phyloP scores from a whole-genome alignment of 306 rosid species.

The Cucumis melo region DNA sequence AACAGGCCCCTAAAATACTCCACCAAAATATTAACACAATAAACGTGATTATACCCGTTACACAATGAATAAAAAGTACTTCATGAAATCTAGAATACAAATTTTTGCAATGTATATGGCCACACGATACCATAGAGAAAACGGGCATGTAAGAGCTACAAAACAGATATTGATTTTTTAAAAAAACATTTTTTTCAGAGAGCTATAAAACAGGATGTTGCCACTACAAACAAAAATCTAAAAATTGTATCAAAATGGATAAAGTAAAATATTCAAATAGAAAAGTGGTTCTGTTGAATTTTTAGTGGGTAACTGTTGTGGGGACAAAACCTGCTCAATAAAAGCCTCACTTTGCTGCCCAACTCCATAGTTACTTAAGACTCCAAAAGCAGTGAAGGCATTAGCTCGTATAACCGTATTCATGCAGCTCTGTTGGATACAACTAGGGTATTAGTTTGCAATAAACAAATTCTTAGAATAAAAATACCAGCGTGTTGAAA shows the following conservation, averaged over 20 bases:
- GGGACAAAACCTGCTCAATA: slow-evolving; percentile 72
- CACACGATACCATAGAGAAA: neutral
- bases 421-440: slow-evolving; percentile 43
- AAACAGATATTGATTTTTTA: neutral
- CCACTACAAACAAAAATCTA: neutral
- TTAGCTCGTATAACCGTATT: slow-evolving; percentile 67
- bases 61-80: neutral
- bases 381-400: slow-evolving; percentile 91
- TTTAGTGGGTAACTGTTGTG: neutral
- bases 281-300: neutral
- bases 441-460: slow-evolving; percentile 1
- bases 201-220: neutral
- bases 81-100: neutral
- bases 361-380: slow-evolving; percentile 52
- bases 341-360: slow-evolving; percentile 63
- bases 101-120: neutral
- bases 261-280: neutral
- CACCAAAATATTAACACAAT: neutral
- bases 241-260: neutral
- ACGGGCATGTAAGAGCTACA: neutral
- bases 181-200: neutral
- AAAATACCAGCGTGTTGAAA: neutral
- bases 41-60: neutral
- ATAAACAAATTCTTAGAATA: neutral
- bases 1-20: neutral